Evolutionary conservation across 2,329 filamentous ascomycete species (phyloP), one percentile per base, ranked within the genome.

Genomic region (Gliomastix tumulicola): DNA sequence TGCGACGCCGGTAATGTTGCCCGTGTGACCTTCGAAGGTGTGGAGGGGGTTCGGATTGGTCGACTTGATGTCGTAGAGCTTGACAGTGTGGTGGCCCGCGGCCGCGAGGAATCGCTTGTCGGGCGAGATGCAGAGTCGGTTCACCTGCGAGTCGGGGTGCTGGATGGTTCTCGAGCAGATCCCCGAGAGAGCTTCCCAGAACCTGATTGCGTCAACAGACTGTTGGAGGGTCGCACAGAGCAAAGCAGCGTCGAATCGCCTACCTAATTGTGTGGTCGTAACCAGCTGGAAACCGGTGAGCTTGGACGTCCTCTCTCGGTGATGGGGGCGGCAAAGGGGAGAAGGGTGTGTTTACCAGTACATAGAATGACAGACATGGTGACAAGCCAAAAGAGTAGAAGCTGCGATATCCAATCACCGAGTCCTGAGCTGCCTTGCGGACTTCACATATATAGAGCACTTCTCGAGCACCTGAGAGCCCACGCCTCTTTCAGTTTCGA

Each of bases 81-180:
- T 97, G 55, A 98, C 88, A 35, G 85, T 88, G 60, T 90, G 76
- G 56, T 82, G 75, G 49, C 76, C 74, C 7, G 76, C 75, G n/a
- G 87, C 89, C 22, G 89, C 90, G 37, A 97, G 82, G 62, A 84
- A 96, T 44, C 90, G 85, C 65, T 98, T 98, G 68, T 98, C 92
- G 44, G 92, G 92, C 11, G 92, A 96, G 54, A 98, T 98, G 62
- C 90, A 97, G 34, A 98, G 82, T 30, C 92, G 86, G 64, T 98
- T 98, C 49, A 98, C 92, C 63, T 98, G 92, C 9, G 90, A 97
- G 62, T 98, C 92, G 3, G 92, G 88, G 56, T 98, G 90, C 50
- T 96, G 92, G 49, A 98, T 97, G 17, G 92, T 98, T 46, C 92
- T 86, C 30, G 88, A 96, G 67, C 92, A 98, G 52, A 98, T 97